A percentile compares a stretch with the other conserved stretches of the same genome.
phyloP scores from a whole-genome alignment of 2,329 filamentous ascomycete species.

The Apiospora saccharicola region DNA sequence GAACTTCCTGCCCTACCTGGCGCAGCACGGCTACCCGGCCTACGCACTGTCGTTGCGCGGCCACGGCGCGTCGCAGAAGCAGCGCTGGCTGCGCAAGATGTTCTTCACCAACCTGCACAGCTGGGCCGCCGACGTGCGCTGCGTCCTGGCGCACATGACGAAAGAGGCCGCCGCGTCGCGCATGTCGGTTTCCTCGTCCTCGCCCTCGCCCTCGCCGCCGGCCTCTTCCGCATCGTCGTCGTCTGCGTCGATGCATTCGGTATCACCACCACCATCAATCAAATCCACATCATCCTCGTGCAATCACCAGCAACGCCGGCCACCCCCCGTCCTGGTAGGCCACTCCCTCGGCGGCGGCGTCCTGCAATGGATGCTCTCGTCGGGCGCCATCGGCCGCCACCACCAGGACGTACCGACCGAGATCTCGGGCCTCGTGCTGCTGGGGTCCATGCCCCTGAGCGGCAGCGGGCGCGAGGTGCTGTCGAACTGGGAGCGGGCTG shows the following conservation, averaged over 20 bases:
- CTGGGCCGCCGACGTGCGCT: conserved; percentile 24
- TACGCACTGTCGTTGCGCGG: conserved; percentile 29
- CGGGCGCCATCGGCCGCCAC: conserved; percentile 1
- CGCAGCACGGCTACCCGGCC: conserved; percentile 26
- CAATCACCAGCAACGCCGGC: not conserved
- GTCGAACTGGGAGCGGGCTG: conserved; percentile 23
- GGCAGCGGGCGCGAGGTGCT: conserved; percentile 26
- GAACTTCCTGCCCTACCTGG: conserved; percentile 28
- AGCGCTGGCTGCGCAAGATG: conserved; percentile 21
- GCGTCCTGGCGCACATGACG: not conserved
- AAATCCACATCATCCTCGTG: not conserved
- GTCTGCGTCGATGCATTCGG: not conserved
- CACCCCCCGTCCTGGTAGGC: conserved; percentile 25
- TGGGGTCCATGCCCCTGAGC: conserved; percentile 26
- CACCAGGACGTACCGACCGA: not conserved
- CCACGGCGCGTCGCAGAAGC: conserved; percentile 25
- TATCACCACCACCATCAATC: not conserved
- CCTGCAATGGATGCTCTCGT: conserved; percentile 26
- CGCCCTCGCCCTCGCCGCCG: not conserved
- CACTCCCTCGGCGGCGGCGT: conserved; percentile 29
- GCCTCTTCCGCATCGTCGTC: not conserved
- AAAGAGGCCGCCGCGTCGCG: not conserved
- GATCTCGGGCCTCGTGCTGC: conserved; percentile 28
- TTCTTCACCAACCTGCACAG: conserved; percentile 25
- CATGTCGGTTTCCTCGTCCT: not conserved